Conservation (phyloP, 2,329 filamentous ascomycete species). For the Chaetothyriales sp. region DNA sequence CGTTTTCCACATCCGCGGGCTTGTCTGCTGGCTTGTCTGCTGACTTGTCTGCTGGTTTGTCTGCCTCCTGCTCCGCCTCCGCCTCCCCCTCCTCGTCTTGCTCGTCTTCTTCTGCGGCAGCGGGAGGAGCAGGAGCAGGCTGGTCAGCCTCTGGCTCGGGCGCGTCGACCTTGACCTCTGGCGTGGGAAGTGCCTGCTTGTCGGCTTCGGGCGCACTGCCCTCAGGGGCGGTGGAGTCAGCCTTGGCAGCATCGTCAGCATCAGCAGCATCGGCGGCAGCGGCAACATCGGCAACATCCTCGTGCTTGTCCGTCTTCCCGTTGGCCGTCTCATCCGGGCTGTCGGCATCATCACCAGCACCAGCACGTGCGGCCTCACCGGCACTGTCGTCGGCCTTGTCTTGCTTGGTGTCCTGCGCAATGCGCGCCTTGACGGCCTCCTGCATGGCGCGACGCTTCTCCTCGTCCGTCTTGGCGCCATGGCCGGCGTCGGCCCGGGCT, state of each 20-base stretch:
- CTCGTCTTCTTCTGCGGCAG: no score
- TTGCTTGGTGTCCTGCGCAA: slow-evolving; percentile 42
- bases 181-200: slow-evolving; percentile 16
- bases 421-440: slow-evolving; percentile 36
- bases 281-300: slow-evolving; percentile 31
- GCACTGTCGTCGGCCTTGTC: slow-evolving; percentile 18
- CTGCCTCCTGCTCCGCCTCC: no score
- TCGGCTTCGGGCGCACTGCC: slow-evolving; percentile 5
- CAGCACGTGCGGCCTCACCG: slow-evolving; percentile 24
- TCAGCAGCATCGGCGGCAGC: slow-evolving; percentile 29
- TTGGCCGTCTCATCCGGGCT: slow-evolving; percentile 26
- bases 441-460: slow-evolving; percentile 70
- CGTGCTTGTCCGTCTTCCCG: slow-evolving; percentile 26
- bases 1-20: slow-evolving; percentile 17
- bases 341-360: slow-evolving; percentile 9
- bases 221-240: slow-evolving; percentile 14
- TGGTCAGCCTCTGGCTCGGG: slow-evolving; percentile 19
- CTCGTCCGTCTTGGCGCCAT: slow-evolving; percentile 57
- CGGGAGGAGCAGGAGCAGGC: slow-evolving; percentile 31
- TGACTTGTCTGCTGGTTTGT: no score
- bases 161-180: slow-evolving; percentile 17
- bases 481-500: slow-evolving; percentile 53
- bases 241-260: slow-evolving; percentile 26
- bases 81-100: slow-evolving; percentile 30
- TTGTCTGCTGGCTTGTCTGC: no score